Evolutionary conservation across 2,329 filamentous ascomycete species (phyloP).

Genomic region (Elsinoe perseae): DNA sequence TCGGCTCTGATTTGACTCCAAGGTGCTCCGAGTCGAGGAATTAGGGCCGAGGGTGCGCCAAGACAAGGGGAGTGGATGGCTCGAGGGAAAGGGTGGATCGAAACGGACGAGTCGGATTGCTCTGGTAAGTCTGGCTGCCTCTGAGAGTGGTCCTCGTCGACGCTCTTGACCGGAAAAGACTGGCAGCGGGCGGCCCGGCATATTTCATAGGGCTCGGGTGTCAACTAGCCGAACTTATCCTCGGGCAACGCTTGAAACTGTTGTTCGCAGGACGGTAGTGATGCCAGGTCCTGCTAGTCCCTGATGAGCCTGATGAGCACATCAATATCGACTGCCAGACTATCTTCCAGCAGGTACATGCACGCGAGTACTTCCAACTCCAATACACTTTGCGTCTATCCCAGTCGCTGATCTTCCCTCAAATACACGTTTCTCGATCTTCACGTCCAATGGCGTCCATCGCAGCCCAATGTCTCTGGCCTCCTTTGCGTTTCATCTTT

Average conservation of each 20-base stretch:
- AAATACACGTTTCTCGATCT: background rate
- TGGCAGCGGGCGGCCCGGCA: conserved; percentile 4
- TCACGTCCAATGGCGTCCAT: background rate
- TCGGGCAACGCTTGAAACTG: conserved; percentile 12
- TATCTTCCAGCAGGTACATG: background rate
- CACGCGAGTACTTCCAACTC: background rate
- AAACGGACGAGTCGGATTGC: conserved; percentile 8
- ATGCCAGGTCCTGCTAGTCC: background rate
- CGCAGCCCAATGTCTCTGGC: conserved; percentile 3
- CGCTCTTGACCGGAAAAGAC: too few species aligned
- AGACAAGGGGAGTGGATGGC: conserved; percentile 5
- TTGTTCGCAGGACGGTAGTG: background rate
- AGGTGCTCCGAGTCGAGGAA: background rate
- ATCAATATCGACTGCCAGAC: background rate
- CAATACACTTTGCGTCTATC: conserved; percentile 7
- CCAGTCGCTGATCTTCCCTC: background rate
- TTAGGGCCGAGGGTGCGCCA: conserved; percentile 6
- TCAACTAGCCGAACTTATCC: background rate
- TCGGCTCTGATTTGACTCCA: background rate
- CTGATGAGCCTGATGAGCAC: background rate
- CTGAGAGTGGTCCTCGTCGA: too few species aligned
- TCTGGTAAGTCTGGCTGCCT: background rate
- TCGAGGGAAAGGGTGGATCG: too few species aligned
- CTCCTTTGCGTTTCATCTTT: conserved; percentile 7
- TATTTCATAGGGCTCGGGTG: conserved; percentile 6